Base-by-base conservation (phyloP, 768 basidiomycete species). In the Phylloporus sp. region DNA sequence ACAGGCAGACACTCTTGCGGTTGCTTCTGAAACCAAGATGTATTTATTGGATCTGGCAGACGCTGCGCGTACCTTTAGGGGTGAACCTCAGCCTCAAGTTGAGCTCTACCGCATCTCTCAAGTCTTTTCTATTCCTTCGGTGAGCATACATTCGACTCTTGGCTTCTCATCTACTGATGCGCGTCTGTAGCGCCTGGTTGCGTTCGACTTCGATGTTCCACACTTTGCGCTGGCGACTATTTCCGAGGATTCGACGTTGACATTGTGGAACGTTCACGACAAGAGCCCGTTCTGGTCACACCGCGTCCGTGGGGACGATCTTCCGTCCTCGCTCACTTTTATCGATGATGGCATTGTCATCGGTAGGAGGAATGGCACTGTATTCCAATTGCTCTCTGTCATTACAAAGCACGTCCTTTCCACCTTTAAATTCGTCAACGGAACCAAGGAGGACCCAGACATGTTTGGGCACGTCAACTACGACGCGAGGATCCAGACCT, bases 401-500 rank as follows among this genome's bases (percentile, higher is more conserved):
- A 83, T 86, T 47, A 82, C 82, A 53, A 86, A 85, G 67, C 76
- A 75, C 42, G 79, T 92, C 2, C 73, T 90, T 27, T 88, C 91
- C 13, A 90, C 86, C 6, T 75, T 91, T 69, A 88, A 82, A 63
- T 93, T 93, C 62, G 72, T 86, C 61, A 87, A 84, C 56, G 82
- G 81, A 20, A 46, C 56, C 46, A 79, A 77, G 53, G 90, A 92
- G 36, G 90, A 91, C 60, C 75, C 74, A 15, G 88, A 90, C 9
- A 92, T 93, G 88, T 93, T 91, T 65, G 88, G 91, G 13, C 91
- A 93, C 61, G 81, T 86, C 57, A 85, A 81, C 61, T 93, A 93
- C 63, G 91, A 93, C 70, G 77, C 87, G 0, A 75, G 88, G 40
- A 91, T 92, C 53, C 87, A 88, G 71, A 91, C 88, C 0, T 74